Evolutionary conservation across 163 green algal genomes (phyloP).

Genomic region (Scenedesmus sp.): DNA sequence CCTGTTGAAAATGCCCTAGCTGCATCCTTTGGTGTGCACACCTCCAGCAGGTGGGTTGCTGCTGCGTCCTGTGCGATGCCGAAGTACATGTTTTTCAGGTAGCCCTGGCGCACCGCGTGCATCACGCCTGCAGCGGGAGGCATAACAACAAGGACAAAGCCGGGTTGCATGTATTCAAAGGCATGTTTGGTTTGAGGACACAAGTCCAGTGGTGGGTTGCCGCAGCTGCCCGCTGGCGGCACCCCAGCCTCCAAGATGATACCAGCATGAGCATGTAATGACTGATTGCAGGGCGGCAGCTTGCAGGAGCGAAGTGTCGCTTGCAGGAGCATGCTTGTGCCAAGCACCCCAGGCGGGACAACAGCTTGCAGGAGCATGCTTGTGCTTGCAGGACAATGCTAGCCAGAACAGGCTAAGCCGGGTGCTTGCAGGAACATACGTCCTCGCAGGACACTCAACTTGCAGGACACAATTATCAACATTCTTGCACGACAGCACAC

Average conservation of each 20-base stretch:
- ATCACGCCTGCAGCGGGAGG: conserved; percentile 74
- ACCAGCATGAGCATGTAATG: no score
- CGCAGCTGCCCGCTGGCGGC: no score
- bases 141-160: not conserved
- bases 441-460: not conserved
- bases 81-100: conserved; percentile 89
- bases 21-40: conserved; percentile 7
- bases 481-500: no score
- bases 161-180: not conserved
- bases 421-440: not conserved
- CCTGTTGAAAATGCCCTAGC: not conserved
- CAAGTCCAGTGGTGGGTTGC: no score
- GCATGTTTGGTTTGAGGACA: no score
- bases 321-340: no score
- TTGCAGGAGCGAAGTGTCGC: no score
- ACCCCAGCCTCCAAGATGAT: no score
- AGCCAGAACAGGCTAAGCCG: not conserved
- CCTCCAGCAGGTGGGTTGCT: conserved; percentile 84
- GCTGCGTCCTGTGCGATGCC: conserved; percentile 79
- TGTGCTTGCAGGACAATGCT: not conserved
- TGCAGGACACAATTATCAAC: not conserved
- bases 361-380: no score
- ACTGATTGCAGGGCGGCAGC: no score
- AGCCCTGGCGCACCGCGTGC: conserved; percentile 84
- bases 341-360: no score